Evolutionary conservation across 768 basidiomycete species (phyloP).

Genomic region (Roridomyces roridus): DNA sequence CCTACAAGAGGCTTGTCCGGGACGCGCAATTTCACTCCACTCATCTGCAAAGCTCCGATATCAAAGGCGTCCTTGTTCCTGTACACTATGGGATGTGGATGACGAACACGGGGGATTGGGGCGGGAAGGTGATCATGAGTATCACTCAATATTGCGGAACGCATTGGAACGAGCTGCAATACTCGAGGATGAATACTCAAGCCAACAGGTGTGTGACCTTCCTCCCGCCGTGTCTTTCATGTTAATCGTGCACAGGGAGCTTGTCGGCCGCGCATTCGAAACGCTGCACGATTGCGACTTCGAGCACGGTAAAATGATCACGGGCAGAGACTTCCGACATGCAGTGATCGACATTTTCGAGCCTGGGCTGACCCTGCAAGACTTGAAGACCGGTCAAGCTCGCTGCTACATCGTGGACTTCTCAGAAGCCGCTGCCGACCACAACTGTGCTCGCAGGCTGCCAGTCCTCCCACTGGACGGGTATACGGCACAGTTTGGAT

Average conservation of each 20-base stretch:
- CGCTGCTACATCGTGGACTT: conserved; percentile 16
- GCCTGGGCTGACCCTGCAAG: background rate
- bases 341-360: background rate
- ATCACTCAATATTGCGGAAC: conserved; percentile 9
- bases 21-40: too few species aligned
- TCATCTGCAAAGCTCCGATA: too few species aligned
- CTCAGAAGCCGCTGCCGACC: background rate
- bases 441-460: conserved; percentile 2
- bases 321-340: background rate
- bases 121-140: conserved; percentile 4
- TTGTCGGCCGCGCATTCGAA: conserved; percentile 8
- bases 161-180: background rate
- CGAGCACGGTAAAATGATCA: background rate
- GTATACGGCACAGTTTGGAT: background rate
- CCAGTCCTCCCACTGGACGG: conserved; percentile 1
- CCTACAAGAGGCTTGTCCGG: too few species aligned
- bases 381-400: background rate
- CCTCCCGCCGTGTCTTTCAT: background rate
- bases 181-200: background rate
- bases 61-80: background rate
- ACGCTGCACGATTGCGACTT: conserved; percentile 1
- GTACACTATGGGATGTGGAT: conserved; percentile 13
- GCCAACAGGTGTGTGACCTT: conserved; percentile 5
- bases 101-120: conserved; percentile 15
- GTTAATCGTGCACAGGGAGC: background rate